Evolutionary conservation across 208 protist genomes (phyloP), one percentile per base, ranked within the genome.

Genomic region (Leishmania guyanensis): DNA sequence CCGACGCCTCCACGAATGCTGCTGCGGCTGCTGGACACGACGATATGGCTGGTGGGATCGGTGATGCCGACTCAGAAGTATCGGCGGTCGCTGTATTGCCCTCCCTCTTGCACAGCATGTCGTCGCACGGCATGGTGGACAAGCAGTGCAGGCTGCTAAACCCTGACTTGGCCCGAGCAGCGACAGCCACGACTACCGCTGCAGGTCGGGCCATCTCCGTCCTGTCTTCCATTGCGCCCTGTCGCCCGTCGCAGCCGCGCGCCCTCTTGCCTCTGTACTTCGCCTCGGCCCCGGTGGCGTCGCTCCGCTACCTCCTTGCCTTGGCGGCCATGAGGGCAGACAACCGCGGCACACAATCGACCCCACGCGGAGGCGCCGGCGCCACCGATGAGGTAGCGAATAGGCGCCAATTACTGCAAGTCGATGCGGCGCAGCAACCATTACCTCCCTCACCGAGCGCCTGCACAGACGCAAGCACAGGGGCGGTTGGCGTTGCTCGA

Each of bases 281-380:
- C 20, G 36, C 6, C 33, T 43, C 66, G 2, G 66, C 66, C n/a
- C 66, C 66, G 17, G 66, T 71, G 20, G 66, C 66, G 39, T 22
- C 66, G 33, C 66, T 71, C 17, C 66, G 8, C 66, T 43, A 71
- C 33, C 66, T 71, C 66, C 66, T 71, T 71, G 66, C 39, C 66
- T 71, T 39, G 17, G 22, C 66, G 9, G 66, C 39, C 4, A 39
- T 71, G 33, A 26, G 20, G 16, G 39, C n/a, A 6, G 66, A 71
- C 39, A 6, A 17, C 3, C 66, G 20, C 66, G 3, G 39, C 33
- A 71, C 36, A 43, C 29, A 33, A 43, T 71, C 17, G 36, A 1
- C 26, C 3, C 26, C 26, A 33, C 58, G 26, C 26, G 16, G 58
- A 64, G 58, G 58, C 58, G 9, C 58, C 4, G 33, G 17, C 2